Evolutionary conservation across 2,329 filamentous ascomycete species (phyloP), one percentile per base, ranked within the genome.

Genomic region (Aspergillus fijiensis): DNA sequence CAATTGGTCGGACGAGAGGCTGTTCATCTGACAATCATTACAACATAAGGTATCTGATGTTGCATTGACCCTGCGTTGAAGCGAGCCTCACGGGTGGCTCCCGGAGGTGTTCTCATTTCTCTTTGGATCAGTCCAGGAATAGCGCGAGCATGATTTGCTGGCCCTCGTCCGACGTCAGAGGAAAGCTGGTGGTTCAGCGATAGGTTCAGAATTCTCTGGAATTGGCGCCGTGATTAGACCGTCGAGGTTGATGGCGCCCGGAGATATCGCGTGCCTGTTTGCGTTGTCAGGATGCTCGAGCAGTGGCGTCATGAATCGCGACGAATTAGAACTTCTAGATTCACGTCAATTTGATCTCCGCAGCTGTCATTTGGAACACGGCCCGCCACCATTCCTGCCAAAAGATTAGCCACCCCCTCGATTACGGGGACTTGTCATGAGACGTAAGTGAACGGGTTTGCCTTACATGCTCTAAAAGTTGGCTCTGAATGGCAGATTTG

Each of bases 251-350:
- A n/a, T 45, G 21, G 35, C 5, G 25, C 47, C 21, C 5, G 52
- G 52, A n/a, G 33, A 27, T 23, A 9, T 48, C n/a, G 31, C 48
- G 45, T 21, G 6, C 42, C 27, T 29, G 33, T 51, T 23, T 31
- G 21, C 21, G 7, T 54, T 49, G 48, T 42, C 35, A 14, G 50
- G 57, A 51, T n/a, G 29, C 39, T 53, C 7, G 31, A 25, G 54
- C 45, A 50, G 60, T 61, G 54, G 63, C 63, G 61, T 65, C 61
- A 61, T 59, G 14, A 19, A 3, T 4, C 23, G 19, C 42, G 51
- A 48, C 16, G 35, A 21, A 14, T 45, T 21, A 51, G 9, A 39
- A 27, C 14, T 39, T 42, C n/a, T 33, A 35, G 7, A 51, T n/a
- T 27, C 42, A 35, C 48, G 51, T n/a, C 39, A 42, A 39, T 27